Conservation (phyloP, 75 land plant genomes). For the Sequoiadendron giganteum region DNA sequence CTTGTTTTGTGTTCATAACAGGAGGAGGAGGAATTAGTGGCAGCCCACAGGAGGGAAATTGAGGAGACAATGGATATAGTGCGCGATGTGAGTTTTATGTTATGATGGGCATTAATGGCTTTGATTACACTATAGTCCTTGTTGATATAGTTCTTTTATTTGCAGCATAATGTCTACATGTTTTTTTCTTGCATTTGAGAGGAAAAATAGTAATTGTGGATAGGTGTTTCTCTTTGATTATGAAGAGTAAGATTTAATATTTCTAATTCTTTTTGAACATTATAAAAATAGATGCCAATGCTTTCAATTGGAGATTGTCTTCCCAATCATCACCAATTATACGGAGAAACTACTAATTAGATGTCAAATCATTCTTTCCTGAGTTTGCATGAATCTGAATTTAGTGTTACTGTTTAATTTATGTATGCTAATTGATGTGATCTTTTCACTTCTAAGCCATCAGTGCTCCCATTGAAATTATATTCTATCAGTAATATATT, state of each 20-base stretch:
- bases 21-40: constrained; percentile 97
- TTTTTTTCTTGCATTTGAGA: neutral
- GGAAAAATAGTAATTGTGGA: neutral
- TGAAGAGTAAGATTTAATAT: neutral
- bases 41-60: constrained; percentile 97
- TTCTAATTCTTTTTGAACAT: neutral
- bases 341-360: neutral
- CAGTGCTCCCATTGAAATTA: neutral
- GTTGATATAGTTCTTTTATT: neutral
- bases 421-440: neutral
- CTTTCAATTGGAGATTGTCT: neutral
- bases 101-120: neutral
- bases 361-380: neutral
- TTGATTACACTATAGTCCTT: neutral
- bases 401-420: neutral
- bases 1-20: constrained; percentile 13
- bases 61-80: constrained; percentile 99
- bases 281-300: neutral
- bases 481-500: neutral
- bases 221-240: neutral
- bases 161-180: neutral
- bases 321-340: neutral
- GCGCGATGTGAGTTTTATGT: constrained; percentile 79
- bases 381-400: neutral
- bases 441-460: neutral